Evolutionary conservation across 2,329 filamentous ascomycete genomes (phyloP), one percentile per base, ranked within the genome.

Genomic region (Fusarium nelsonii): DNA sequence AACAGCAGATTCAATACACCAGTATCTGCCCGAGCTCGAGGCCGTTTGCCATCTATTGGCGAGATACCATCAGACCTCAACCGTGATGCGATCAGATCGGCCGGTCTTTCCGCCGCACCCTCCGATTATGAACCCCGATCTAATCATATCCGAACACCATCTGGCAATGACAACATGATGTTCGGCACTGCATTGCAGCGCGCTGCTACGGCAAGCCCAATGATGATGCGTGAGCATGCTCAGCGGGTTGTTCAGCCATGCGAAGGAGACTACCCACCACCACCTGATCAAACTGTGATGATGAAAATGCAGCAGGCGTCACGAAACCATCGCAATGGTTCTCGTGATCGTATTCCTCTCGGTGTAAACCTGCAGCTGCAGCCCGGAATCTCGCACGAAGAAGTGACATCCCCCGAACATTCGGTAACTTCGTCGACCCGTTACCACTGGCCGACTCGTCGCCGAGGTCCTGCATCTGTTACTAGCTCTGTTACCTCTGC

Each of bases 11-110:
- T 92, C 78, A 90, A 90, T 73, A 91, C 90, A 6, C 90, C 91
- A 0, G 87, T 89, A 48, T 91, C 90, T 15, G 88, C 90, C 3
- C 84, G 80, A 4, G 67, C 84, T 36, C 85, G 90, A 39, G 85
- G 87, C 57, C 87, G 91, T n/a, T 83, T 95, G 34, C 89, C 92
- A 15, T 95, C 92, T 0, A 95, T 94, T 58, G 92, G 91, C 12
- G 92, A 93, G 80, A 73, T 75, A 14, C 70, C 78, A 2, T 69
- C 73, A 3, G 78, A 80, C 36, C 70, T 79, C 12, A 79, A 76
- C 57, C 74, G 77, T 4, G 70, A 74, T 8, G 50, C 62, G 5
- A 56, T 81, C 3, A 76, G 75, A 52, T 63, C 76, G 6, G 66
- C 62, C 5, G 76, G 74, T 41, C 45, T 62, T 15, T 57, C 69